Evolutionary conservation across 768 basidiomycete genomes (phyloP).

Genomic region (Paxillus ammoniavirescens): DNA sequence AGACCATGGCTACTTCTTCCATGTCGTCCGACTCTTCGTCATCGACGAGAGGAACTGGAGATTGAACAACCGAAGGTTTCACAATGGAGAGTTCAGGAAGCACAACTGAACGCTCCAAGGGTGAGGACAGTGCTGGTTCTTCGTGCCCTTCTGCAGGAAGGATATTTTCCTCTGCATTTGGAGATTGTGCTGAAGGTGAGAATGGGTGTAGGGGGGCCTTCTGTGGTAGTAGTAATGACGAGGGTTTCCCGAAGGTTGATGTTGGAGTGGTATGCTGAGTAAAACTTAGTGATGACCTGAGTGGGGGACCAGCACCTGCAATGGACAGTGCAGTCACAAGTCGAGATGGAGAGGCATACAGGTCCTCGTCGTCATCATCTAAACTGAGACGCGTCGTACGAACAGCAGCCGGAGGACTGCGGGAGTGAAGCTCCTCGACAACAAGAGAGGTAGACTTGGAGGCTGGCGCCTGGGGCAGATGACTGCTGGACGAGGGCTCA

Average conservation of each 20-base stretch:
- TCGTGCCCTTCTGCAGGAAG: slow-evolving; percentile 3
- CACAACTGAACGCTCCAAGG: not conserved
- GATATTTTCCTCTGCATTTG: not conserved
- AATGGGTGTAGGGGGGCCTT: not conserved
- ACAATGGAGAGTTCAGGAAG: not conserved
- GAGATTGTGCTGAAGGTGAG: not conserved
- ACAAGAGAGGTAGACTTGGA: slow-evolving; percentile 2
- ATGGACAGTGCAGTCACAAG: slow-evolving; percentile 69
- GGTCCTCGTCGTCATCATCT: slow-evolving; percentile 41
- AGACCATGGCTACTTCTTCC: slow-evolving; percentile 32
- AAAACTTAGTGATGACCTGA: slow-evolving; percentile 12
- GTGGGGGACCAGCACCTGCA: slow-evolving; percentile 52
- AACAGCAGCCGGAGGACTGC: not conserved
- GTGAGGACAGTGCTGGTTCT: slow-evolving; percentile 5
- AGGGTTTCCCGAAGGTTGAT: slow-evolving; percentile 39
- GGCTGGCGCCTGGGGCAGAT: slow-evolving; percentile 4
- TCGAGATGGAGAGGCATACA: slow-evolving; percentile 50
- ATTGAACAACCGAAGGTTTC: not conserved
- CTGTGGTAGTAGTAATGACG: slow-evolving; percentile 24
- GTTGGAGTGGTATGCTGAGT: slow-evolving; percentile 12
- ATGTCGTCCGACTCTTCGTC: slow-evolving; percentile 31
- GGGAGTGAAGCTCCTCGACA: not conserved
- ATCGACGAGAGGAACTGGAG: not conserved
- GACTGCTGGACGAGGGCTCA: slow-evolving; percentile 6
- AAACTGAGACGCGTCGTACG: slow-evolving; percentile 1